These are phyloP conservation scores for Saprolegnia parasitica DNA, from an alignment of 352 stramenopile species.

Conservation along the genomic window DNA sequence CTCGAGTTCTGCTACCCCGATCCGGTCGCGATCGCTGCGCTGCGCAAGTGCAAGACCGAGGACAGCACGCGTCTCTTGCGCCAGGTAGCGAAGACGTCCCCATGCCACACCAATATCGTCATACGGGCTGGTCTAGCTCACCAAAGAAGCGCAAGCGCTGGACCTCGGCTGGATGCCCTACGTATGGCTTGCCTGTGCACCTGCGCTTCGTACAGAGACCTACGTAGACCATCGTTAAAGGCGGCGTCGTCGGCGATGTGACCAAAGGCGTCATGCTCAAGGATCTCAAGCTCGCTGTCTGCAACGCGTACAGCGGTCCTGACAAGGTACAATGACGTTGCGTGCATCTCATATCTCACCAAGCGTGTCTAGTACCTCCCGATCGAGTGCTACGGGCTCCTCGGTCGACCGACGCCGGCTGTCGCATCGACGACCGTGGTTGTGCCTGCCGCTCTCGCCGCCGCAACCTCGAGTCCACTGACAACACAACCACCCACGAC, in stretches of 20 bases:
- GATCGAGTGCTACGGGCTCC: not conserved
- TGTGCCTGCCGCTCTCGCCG: not conserved
- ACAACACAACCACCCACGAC: not conserved
- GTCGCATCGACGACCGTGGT: not conserved
- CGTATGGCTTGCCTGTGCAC: conserved; percentile 34
- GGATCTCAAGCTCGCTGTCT: conserved; percentile 57
- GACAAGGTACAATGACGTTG: conserved; percentile 30
- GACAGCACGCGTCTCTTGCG: conserved; percentile 50
- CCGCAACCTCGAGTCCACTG: not conserved
- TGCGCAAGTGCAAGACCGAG: conserved; percentile 61
- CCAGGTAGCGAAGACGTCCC: conserved; percentile 32
- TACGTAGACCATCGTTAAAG: conserved; percentile 53
- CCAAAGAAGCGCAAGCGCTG: conserved; percentile 45
- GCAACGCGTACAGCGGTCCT: conserved; percentile 57
- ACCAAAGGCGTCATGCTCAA: conserved; percentile 54
- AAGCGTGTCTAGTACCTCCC: not conserved
- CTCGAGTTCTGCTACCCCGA: conserved; percentile 60
- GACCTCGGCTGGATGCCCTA: conserved; percentile 71
- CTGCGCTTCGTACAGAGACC: not conserved
- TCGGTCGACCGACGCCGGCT: not conserved
- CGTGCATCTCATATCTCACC: not conserved
- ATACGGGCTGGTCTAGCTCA: conserved; percentile 41
- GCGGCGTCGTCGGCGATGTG: conserved; percentile 51
- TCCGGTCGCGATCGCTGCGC: conserved; percentile 43
- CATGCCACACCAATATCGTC: not conserved